Percentiles rank a stretch among this genome's conserved stretches.
phyloP scores from a whole-genome alignment of 1,284 basidiomycete species.

The Dichomitus squalens region DNA sequence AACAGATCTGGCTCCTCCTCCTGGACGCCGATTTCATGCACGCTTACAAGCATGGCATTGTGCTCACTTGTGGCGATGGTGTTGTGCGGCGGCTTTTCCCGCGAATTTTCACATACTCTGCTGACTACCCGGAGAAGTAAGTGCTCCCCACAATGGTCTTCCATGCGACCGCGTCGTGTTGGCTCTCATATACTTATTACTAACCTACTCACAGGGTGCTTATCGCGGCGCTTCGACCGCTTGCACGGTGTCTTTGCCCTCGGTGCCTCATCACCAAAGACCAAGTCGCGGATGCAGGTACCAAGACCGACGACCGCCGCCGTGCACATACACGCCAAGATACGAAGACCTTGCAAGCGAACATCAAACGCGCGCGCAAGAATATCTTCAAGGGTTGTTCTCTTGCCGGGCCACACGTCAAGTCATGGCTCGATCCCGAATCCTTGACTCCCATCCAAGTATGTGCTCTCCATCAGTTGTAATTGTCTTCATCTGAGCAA shows the following conservation, averaged over 20 bases:
- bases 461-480: conserved; percentile 2
- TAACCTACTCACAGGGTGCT: conserved; percentile 21
- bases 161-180: conserved; percentile 8
- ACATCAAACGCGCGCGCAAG: background rate
- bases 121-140: conserved; percentile 36
- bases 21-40: conserved; percentile 27
- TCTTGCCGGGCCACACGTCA: background rate
- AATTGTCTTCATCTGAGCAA: background rate
- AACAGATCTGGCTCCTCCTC: conserved; percentile 22
- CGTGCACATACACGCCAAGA: conserved; percentile 1
- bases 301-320: background rate
- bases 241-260: conserved; percentile 32
- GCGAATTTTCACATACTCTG: conserved; percentile 31
- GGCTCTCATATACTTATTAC: conserved; percentile 16
- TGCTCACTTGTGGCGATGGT: conserved; percentile 27
- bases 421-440: conserved; percentile 12
- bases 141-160: too few species aligned
- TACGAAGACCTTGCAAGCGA: background rate
- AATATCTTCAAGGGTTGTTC: conserved; percentile 11
- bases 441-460: conserved; percentile 14
- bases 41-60: conserved; percentile 29
- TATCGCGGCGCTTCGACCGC: conserved; percentile 16
- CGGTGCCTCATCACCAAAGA: conserved; percentile 27
- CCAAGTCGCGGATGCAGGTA: conserved; percentile 16
- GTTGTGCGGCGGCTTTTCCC: conserved; percentile 24